Conservation (phyloP, 192 early-diverging fungal species). For the Dimargaris xerosporica region DNA sequence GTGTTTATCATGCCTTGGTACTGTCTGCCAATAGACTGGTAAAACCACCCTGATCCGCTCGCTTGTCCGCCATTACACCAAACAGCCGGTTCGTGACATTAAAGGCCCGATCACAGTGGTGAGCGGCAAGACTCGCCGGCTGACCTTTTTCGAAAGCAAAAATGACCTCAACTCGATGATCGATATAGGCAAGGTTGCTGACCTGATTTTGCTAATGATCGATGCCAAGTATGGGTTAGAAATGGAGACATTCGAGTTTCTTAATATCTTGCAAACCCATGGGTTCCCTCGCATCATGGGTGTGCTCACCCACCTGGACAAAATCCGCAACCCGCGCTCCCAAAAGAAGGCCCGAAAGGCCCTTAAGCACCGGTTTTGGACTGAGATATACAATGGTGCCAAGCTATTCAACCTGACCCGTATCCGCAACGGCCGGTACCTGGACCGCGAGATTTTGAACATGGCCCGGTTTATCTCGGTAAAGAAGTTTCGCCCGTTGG, state of each 20-base stretch:
- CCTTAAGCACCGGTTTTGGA: constrained; percentile 99
- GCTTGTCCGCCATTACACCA: constrained; percentile 88
- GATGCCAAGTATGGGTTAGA: constrained; percentile 98
- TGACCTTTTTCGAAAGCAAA: constrained; percentile 94
- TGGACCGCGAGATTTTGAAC: constrained; percentile 87
- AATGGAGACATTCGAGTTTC: constrained; percentile 99
- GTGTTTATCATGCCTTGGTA: constrained; percentile 13
- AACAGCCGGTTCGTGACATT: constrained; percentile 79
- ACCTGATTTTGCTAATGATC: constrained; percentile 84
- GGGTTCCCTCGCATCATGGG: constrained; percentile 98
- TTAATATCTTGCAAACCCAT: constrained; percentile 92
- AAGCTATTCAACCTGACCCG: constrained; percentile 98
- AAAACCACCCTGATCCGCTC: constrained; percentile 97
- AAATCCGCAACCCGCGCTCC: constrained; percentile 86
- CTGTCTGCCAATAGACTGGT: constrained; percentile 50
- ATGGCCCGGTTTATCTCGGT: constrained; percentile 95
- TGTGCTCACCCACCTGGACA: constrained; percentile 89
- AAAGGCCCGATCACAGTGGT: constrained; percentile 97
- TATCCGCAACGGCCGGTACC: constrained; percentile 84
- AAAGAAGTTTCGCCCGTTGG: constrained; percentile 91
- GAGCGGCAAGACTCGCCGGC: constrained; percentile 80
- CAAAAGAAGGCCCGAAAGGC: constrained; percentile 79
- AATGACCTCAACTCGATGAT: constrained; percentile 98
- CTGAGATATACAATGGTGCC: constrained; percentile 99
- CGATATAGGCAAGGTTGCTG: constrained; percentile 92